These are phyloP conservation scores for Leccinum rimulosum DNA, from an alignment of 768 basidiomycete genomes.

Conservation along the genomic window DNA sequence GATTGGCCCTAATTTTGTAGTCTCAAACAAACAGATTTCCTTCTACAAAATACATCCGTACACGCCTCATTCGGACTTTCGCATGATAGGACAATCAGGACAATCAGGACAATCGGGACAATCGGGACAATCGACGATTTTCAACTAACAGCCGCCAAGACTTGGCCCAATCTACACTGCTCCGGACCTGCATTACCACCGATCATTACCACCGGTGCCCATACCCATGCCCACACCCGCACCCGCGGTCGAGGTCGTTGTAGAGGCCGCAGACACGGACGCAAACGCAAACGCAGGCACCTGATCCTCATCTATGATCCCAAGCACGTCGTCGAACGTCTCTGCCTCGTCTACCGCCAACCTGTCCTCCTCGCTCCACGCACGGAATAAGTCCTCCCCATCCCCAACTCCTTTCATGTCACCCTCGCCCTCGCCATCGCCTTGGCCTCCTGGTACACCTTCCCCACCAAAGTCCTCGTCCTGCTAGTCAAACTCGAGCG, in stretches of 20 bases:
- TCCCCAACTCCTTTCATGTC: constrained; percentile 5
- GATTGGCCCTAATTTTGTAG: not conserved
- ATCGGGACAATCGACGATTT: not conserved
- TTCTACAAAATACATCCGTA: not conserved
- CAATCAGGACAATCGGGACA: no score
- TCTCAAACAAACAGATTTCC: not conserved
- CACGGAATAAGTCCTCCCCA: constrained; percentile 23
- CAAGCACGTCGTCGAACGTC: constrained; percentile 33
- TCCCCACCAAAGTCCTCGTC: constrained; percentile 55
- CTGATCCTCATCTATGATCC: constrained; percentile 35
- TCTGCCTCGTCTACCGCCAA: constrained; percentile 33
- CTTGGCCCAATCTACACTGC: not conserved
- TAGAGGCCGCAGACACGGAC: not conserved
- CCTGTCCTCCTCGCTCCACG: constrained; percentile 30
- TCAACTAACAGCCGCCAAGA: not conserved
- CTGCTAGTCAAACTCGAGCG: constrained; percentile 63
- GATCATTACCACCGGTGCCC: not conserved
- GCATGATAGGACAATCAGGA: no score
- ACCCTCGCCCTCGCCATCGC: not conserved
- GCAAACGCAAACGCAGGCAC: constrained; percentile 8
- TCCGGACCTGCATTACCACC: not conserved
- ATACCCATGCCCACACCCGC: not conserved
- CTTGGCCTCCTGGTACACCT: not conserved
- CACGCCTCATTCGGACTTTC: not conserved
- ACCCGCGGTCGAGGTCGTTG: no score